Conservation (phyloP, 2,329 filamentous ascomycete genomes). For the Botrytis paeoniae region DNA sequence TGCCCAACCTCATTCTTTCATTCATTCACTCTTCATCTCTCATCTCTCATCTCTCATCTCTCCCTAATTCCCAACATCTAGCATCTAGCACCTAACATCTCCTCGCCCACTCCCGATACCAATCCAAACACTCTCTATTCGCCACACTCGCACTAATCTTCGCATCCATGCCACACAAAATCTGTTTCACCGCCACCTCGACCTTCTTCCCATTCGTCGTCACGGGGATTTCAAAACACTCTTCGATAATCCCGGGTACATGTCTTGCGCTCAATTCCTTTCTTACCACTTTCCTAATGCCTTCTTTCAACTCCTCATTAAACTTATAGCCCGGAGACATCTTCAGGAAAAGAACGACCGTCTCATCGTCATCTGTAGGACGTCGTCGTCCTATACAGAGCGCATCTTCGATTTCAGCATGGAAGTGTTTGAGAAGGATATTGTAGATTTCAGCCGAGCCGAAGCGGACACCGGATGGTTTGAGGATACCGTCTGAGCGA, state of each 20-base stretch:
- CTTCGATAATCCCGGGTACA: slow-evolving; percentile 79
- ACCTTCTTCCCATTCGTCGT: slow-evolving; percentile 98
- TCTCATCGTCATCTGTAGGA: slow-evolving; percentile 34
- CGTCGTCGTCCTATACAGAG: slow-evolving; percentile 80
- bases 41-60: not conserved
- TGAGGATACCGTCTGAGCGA: slow-evolving; percentile 86
- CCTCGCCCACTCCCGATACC: slow-evolving; percentile 76
- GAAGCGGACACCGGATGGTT: slow-evolving; percentile 87
- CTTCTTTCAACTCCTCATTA: slow-evolving; percentile 54
- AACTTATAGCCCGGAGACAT: slow-evolving; percentile 54
- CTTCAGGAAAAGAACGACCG: slow-evolving; percentile 80
- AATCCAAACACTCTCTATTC: slow-evolving; percentile 82
- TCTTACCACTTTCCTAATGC: slow-evolving; percentile 67
- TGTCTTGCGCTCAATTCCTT: slow-evolving; percentile 83
- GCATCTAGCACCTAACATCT: slow-evolving; percentile 4
- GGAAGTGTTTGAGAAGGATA: slow-evolving; percentile 80
- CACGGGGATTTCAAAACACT: slow-evolving; percentile 76
- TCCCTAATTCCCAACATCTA: not conserved
- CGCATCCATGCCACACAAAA: slow-evolving; percentile 80
- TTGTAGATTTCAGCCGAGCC: slow-evolving; percentile 97
- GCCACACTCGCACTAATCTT: slow-evolving; percentile 92
- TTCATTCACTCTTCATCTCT: not conserved
- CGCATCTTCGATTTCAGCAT: slow-evolving; percentile 74
- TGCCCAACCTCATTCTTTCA: not conserved
- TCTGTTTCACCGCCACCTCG: slow-evolving; percentile 94